Evolutionary conservation across 768 basidiomycete genomes (phyloP), one percentile per base, ranked within the genome.

Genomic region (Mycena maculata): DNA sequence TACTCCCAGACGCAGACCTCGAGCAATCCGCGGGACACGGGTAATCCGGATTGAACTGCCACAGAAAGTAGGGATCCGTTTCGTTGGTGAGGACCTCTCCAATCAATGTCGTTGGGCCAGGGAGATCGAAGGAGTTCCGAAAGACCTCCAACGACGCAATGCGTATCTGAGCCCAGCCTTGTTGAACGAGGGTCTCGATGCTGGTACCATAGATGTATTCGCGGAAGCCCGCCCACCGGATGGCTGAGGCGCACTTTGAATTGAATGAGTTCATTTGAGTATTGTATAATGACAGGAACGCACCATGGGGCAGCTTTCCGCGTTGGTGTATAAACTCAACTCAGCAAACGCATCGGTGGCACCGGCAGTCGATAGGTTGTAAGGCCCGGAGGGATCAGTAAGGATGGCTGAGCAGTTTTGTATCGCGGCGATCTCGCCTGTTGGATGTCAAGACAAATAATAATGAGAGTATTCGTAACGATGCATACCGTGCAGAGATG

Each of bases 201-300:
- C 65, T 70, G 4, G 68, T 72, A 9, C 71, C 71, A 44, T 64
- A 72, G 33, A 72, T 72, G 42, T 72, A 72, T 31, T 72, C 71
- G 30, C 68, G 62, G 42, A 72, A 70, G 3, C 62, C 65, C 4
- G 71, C n/a, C 65, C 65, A 72, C 6, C 69, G 68, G 52, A 72
- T 70, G 13, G 71, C 71, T 2, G 71, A 72, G 36, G 71, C 65
- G 23, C 71, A 72, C 70, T 71, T 42, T 7, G 3, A 15, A 33
- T n/a, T n/a, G n/a, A n/a, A n/a, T n/a, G n/a, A n/a, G n/a, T n/a
- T n/a, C 9, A n/a, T 30, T 56, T 31, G 8, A 36, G 49, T 39
- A 18, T 10, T 8, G 2, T 12, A 41, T 4, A 22, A 23, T 2
- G 33, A 12, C 28, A 23, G 16, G 33, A 18, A 25, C 50, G 5